Base-by-base conservation (phyloP, 306 rosid species). In the Cicer chorassanicum region DNA sequence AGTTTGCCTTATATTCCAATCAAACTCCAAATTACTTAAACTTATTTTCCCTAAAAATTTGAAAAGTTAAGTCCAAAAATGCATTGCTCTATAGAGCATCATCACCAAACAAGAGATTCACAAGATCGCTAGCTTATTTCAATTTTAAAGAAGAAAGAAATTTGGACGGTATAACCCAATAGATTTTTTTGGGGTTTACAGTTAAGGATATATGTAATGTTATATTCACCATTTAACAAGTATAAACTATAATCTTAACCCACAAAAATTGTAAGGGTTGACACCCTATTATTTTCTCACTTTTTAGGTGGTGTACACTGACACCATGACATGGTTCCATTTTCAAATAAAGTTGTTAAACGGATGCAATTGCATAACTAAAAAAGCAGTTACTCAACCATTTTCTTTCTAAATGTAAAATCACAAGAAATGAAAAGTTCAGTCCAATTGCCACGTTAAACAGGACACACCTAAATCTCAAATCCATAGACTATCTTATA, bases 401-500 rank as follows among this genome's bases (percentile, higher is more conserved):
- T 34, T 60, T 60, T 34, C 66, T 34, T 60, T 60, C 44, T 42
- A 63, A 39, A n/a, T 63, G 24, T 15, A 15, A 64, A 64, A 40
- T 15, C 43, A 66, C 16, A 42, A 42, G 43, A 4, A 18, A 12
- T 72, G 76, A 42, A 56, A 56, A 42, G 44, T 44, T 56, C 56
- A 42, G 12, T 5, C 16, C 7, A 56, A 62, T 16, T 62, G 50
- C 46, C 72, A 78, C 34, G 63, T 5, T 71, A 15, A 78, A 29
- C 41, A 13, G 1, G 6, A 61, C 48, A 65, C 68, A 64, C 67
- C 68, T 57, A 44, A 55, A 54, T 14, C 41, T 49, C 4, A 69
- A 60, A 48, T 41, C 56, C 77, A 36, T 40, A 40, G 29, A 62
- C 42, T 4, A 7, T 63, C 18, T 11, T 14, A 44, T 38, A 38